Evolutionary conservation across 257 asterid genomes (phyloP), one percentile per base, ranked within the genome.

Genomic region (Thymus quinquecostatus): DNA sequence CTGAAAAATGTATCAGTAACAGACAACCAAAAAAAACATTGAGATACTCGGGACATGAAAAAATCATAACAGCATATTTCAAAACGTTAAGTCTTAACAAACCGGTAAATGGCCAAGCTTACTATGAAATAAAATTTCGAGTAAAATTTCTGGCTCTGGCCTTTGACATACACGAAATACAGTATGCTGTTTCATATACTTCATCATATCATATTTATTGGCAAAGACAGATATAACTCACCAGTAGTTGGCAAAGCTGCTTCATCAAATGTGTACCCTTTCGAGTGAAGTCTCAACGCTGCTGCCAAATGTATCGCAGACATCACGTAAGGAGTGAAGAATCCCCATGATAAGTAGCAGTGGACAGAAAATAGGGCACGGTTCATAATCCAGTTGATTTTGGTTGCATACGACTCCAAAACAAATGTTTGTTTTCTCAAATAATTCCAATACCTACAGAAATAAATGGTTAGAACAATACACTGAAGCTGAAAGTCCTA

Each of bases 341-440:
- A 95, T 72, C 97, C 99, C 99, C 99, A 95, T 7, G 99, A 95
- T 43, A 92, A 86, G 82, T 95, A 95, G 80, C 91, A 91, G 85
- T 95, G 99, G 76, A 76, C 28, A 78, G 88, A 85, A 87, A 92
- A 95, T 72, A 95, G 78, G 56, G 95, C 97, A 66, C 96, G 95
- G 82, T 95, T 95, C 99, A 92, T 92, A 70, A 95, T 80, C 97
- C 93, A 85, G 84, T 95, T 95, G 71, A 88, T 77, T 69, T 69
- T 84, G 47, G 99, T 89, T 2, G 98, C 65, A 82, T 95, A 95
- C 21, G 99, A 92, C 83, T 95, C 99, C 75, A 95, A 78, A 65
- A 95, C 99, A 78, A 95, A 95, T 65, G 99, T 92, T 77, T 95
- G 99, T 87, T 95, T 95, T 87, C 99, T 85, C 84, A 95, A 83